These are phyloP conservation scores for Candida dendrica DNA, from an alignment of 805 yeast species.

Conservation along the genomic window DNA sequence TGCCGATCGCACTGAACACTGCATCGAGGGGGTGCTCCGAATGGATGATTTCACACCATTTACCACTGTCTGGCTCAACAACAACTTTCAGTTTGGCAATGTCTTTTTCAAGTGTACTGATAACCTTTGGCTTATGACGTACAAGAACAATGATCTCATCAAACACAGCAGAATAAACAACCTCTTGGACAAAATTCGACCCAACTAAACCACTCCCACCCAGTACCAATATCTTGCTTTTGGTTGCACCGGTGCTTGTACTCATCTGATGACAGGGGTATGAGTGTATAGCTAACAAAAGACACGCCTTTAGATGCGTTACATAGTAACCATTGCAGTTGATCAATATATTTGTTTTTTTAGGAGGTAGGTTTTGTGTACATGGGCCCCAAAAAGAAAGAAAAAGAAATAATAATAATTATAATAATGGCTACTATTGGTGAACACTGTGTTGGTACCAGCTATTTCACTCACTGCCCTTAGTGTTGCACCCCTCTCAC, in stretches of 20 bases:
- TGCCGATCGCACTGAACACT: constrained; percentile 62
- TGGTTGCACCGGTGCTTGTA: not conserved
- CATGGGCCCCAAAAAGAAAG: too few species aligned
- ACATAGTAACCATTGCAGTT: too few species aligned
- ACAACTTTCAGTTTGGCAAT: constrained; percentile 29
- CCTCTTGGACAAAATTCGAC: constrained; percentile 9
- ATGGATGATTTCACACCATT: constrained; percentile 41
- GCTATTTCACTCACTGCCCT: too few species aligned
- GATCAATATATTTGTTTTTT: not conserved
- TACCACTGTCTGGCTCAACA: constrained; percentile 36
- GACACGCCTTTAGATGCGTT: too few species aligned
- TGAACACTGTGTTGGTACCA: too few species aligned
- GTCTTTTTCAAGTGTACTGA: constrained; percentile 1
- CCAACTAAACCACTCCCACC: constrained; percentile 19
- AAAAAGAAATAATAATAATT: too few species aligned
- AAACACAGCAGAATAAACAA: constrained; percentile 3
- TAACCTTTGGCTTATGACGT: constrained; percentile 4
- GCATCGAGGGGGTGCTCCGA: too few species aligned
- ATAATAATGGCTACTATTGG: too few species aligned
- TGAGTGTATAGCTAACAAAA: too few species aligned
- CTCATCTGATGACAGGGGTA: not conserved
- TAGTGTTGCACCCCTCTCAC: too few species aligned
- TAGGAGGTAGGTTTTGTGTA: too few species aligned
- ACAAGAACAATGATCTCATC: not conserved
- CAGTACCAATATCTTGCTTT: constrained; percentile 2